Percentiles rank a stretch among this genome's conserved stretches.
Conservation (phyloP, 805 yeast species). For the Zygoascus bituminiphila region DNA sequence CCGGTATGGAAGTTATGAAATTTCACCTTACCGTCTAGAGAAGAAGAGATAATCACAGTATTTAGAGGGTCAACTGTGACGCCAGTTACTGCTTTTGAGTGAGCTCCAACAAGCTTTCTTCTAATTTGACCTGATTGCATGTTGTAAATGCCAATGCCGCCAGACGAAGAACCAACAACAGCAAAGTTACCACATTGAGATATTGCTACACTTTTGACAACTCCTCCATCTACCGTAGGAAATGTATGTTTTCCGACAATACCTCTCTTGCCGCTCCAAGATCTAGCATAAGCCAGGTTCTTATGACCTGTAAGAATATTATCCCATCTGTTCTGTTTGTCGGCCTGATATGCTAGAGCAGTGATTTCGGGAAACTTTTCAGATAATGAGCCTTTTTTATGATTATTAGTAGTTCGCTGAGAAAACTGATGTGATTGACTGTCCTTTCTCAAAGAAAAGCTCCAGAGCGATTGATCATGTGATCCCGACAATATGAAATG, state of each 20-base stretch:
- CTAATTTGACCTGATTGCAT: conserved; percentile 84
- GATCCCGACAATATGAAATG: conserved; percentile 85
- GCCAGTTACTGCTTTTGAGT: conserved; percentile 68
- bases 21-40: conserved; percentile 83
- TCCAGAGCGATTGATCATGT: conserved; percentile 80
- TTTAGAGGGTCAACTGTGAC: conserved; percentile 86
- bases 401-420: conserved; percentile 42
- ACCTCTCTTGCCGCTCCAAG: conserved; percentile 78
- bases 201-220: conserved; percentile 65
- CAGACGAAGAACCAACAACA: conserved; percentile 77
- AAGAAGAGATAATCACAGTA: conserved; percentile 74
- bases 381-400: conserved; percentile 37
- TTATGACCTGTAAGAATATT: conserved; percentile 83
- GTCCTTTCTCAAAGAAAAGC: conserved; percentile 86
- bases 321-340: conserved; percentile 88
- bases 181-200: conserved; percentile 96
- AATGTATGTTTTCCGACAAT: conserved; percentile 71
- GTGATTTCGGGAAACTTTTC: conserved; percentile 74
- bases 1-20: conserved; percentile 78
- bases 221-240: conserved; percentile 67
- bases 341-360: conserved; percentile 59
- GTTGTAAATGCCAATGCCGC: conserved; percentile 80
- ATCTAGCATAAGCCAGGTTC: conserved; percentile 73
- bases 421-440: conserved; percentile 94
- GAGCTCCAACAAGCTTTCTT: conserved; percentile 47